A percentile compares a stretch with the other conserved stretches of the same genome.
Evolutionary conservation across 345 rosid species (phyloP).

Genomic region (Diplotaxis tenuifolia): DNA sequence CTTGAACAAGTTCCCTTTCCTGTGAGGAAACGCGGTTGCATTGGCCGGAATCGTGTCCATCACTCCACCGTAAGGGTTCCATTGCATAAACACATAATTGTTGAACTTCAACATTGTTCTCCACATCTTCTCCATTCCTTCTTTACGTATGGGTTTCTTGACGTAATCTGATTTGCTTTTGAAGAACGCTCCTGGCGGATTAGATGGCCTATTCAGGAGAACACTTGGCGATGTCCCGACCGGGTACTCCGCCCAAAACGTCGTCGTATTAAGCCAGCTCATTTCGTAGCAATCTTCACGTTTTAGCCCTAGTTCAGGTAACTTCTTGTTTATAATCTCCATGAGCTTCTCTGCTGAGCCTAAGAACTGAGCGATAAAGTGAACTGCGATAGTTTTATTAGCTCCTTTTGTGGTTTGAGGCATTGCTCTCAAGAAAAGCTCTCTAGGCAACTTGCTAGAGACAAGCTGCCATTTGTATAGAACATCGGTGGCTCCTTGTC

Average conservation of each 20-base stretch:
- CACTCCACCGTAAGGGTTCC: conserved; percentile 54
- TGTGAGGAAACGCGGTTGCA: conserved; percentile 50
- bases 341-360: conserved; percentile 34
- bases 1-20: conserved; percentile 45
- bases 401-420: neutral
- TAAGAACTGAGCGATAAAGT: conserved; percentile 42
- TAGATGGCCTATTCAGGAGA: conserved; percentile 29
- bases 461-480: conserved; percentile 42
- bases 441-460: conserved; percentile 28
- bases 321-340: conserved; percentile 15
- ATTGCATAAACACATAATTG: conserved; percentile 21
- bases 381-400: conserved; percentile 28
- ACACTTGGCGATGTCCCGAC: conserved; percentile 23
- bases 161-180: conserved; percentile 53
- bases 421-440: conserved; percentile 43
- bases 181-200: conserved; percentile 12
- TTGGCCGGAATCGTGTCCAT: conserved; percentile 42
- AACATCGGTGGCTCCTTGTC: conserved; percentile 34
- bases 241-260: conserved; percentile 28
- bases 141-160: conserved; percentile 25
- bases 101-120: conserved; percentile 34
- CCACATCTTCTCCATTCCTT: conserved; percentile 36
- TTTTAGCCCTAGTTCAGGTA: conserved; percentile 43
- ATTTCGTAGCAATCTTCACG: conserved; percentile 43
- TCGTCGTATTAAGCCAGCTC: conserved; percentile 43